Evolutionary conservation across 2,329 filamentous ascomycete genomes (phyloP).

Genomic region (Aspergillus glaucus): DNA sequence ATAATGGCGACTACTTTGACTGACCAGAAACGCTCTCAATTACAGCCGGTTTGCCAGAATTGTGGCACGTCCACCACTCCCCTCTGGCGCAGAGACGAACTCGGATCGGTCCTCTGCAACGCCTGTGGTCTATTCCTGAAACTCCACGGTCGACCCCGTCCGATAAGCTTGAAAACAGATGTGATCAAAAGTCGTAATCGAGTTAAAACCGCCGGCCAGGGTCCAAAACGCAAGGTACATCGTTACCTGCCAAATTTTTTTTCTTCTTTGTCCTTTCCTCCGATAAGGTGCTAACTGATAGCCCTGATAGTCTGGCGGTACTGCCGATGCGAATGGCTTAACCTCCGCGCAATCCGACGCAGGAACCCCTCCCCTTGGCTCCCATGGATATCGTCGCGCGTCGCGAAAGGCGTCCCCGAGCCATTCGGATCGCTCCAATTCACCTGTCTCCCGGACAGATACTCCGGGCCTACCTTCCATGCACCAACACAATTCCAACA

Average conservation of each 20-base stretch:
- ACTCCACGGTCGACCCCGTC: slow-evolving; percentile 84
- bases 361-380: slow-evolving; percentile 50
- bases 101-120: slow-evolving; percentile 93
- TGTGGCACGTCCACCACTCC: slow-evolving; percentile 93
- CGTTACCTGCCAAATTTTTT: slow-evolving; percentile 20
- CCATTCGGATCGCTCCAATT: slow-evolving; percentile 67
- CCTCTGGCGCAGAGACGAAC: slow-evolving; percentile 94
- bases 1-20: slow-evolving; percentile 42
- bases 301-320: slow-evolving; percentile 36
- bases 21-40: slow-evolving; percentile 52
- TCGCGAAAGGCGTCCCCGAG: slow-evolving; percentile 69
- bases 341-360: slow-evolving; percentile 51
- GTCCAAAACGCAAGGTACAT: slow-evolving; percentile 74
- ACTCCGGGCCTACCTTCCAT: slow-evolving; percentile 59
- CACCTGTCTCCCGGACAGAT: slow-evolving; percentile 70
- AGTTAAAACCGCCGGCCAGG: slow-evolving; percentile 78
- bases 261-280: slow-evolving; percentile 10
- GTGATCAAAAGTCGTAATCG: slow-evolving; percentile 99
- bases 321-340: slow-evolving; percentile 52
- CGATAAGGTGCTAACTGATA: slow-evolving; percentile 15
- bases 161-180: slow-evolving; percentile 96
- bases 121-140: slow-evolving; percentile 97
- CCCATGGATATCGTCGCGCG: slow-evolving; percentile 55
- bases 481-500: slow-evolving; percentile 57
- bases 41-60: slow-evolving; percentile 94